Evolutionary conservation across 345 rosid species (phyloP).

Genomic region (Anacardium occidentale): DNA sequence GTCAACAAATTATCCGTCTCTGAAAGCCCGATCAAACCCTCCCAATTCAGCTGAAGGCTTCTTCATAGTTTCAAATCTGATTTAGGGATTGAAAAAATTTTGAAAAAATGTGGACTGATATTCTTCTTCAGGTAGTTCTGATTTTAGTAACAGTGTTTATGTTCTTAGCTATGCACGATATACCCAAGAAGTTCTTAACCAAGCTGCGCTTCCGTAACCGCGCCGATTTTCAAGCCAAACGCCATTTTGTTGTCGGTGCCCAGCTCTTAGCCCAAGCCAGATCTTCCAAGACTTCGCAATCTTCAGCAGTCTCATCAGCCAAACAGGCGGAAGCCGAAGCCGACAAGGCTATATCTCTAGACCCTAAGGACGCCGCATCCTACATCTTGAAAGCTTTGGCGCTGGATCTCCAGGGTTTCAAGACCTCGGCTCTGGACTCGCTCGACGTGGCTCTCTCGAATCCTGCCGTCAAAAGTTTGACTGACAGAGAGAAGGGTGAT

Average conservation of each 20-base stretch:
- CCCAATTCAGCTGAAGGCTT: not conserved
- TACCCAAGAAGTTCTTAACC: conserved; percentile 51
- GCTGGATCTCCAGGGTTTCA: conserved; percentile 61
- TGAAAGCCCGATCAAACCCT: not conserved
- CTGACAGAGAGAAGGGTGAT: conserved; percentile 46
- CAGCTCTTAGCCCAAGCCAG: conserved; percentile 57
- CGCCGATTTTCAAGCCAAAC: conserved; percentile 47
- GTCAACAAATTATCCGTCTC: not conserved
- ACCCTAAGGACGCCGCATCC: conserved; percentile 60
- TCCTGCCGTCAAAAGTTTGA: conserved; percentile 47
- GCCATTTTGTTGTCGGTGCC: conserved; percentile 66
- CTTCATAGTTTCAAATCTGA: not conserved
- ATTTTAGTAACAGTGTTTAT: conserved; percentile 39
- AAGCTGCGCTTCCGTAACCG: conserved; percentile 49
- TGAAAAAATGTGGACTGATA: conserved; percentile 42
- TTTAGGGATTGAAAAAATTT: too few relatives aligned
- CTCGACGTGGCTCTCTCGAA: conserved; percentile 57
- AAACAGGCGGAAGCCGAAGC: conserved; percentile 55
- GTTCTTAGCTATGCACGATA: conserved; percentile 56
- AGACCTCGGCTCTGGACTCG: conserved; percentile 62
- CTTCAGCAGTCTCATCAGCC: conserved; percentile 48
- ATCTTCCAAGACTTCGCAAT: conserved; percentile 41
- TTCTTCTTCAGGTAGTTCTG: conserved; percentile 49
- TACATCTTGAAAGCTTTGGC: conserved; percentile 61
- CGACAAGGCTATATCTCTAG: conserved; percentile 46